These are phyloP conservation scores for Olyra latifolia DNA, from an alignment of 176 grass and related monocot genomes.

Conservation along the genomic window DNA sequence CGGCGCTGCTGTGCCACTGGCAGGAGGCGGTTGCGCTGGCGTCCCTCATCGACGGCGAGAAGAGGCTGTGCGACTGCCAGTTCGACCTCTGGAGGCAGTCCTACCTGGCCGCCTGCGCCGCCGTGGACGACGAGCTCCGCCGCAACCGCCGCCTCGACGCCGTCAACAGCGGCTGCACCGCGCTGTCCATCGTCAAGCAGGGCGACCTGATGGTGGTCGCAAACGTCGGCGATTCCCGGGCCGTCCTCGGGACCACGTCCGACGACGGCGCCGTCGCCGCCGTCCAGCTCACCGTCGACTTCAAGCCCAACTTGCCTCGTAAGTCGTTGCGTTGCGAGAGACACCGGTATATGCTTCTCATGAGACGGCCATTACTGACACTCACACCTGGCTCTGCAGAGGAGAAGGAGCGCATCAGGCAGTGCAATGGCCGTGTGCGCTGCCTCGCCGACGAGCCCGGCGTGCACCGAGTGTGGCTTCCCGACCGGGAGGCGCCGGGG, in stretches of 20 bases:
- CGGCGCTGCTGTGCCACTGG: constrained; percentile 72
- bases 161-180: constrained; percentile 74
- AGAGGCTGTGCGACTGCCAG: constrained; percentile 40
- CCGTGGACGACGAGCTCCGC: constrained; percentile 76
- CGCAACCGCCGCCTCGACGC: constrained; percentile 56
- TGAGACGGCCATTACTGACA: background rate
- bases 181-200: constrained; percentile 77
- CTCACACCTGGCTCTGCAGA: constrained; percentile 26
- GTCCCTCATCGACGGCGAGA: constrained; percentile 62
- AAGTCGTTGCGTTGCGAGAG: constrained; percentile 4
- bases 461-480: constrained; percentile 75
- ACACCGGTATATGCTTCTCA: background rate
- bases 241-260: constrained; percentile 57
- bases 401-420: constrained; percentile 73
- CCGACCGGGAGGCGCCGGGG: constrained; percentile 64
- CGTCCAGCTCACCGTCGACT: constrained; percentile 84
- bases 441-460: constrained; percentile 77
- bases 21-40: constrained; percentile 70
- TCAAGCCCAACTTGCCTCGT: constrained; percentile 91
- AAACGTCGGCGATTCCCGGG: constrained; percentile 94
- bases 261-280: constrained; percentile 51
- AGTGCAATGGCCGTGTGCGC: constrained; percentile 70
- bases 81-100: constrained; percentile 77
- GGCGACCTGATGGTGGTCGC: constrained; percentile 70
- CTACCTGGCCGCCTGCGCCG: constrained; percentile 46